These are phyloP conservation scores for Agaricus blazei DNA, from an alignment of 768 basidiomycete genomes.

Conservation along the genomic window DNA sequence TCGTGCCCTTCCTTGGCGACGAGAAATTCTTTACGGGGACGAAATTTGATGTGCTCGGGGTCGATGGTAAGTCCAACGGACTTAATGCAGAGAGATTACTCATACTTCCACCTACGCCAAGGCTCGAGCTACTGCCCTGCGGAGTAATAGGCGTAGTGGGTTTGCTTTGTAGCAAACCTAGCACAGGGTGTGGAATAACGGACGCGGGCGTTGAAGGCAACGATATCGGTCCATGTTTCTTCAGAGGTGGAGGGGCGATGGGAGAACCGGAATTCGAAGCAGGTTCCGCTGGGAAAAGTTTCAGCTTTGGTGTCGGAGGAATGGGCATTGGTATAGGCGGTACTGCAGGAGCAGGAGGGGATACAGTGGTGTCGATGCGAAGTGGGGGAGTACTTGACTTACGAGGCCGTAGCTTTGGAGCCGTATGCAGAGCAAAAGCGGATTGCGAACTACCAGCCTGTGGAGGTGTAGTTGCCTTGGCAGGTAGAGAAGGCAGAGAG, in stretches of 20 bases:
- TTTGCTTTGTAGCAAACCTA: slow-evolving; percentile 25
- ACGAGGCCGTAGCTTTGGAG: slow-evolving; percentile 10
- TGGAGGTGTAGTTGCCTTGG: background rate
- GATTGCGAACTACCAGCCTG: background rate
- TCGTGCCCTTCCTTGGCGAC: slow-evolving; percentile 17
- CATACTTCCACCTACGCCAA: background rate
- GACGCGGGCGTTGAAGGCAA: slow-evolving; percentile 41
- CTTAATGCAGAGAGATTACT: slow-evolving; percentile 31
- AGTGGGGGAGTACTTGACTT: slow-evolving; percentile 24
- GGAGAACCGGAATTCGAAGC: slow-evolving; percentile 20
- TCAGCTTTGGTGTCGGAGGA: slow-evolving; percentile 9
- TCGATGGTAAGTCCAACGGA: slow-evolving; percentile 34
- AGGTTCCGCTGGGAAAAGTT: background rate
- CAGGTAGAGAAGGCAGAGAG: background rate
- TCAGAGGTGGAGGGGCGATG: slow-evolving; percentile 31
- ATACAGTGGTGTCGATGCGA: slow-evolving; percentile 28
- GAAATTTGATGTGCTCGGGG: slow-evolving; percentile 22
- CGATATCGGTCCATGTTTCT: slow-evolving; percentile 37
- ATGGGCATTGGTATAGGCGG: slow-evolving; percentile 15
- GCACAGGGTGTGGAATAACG: slow-evolving; percentile 25
- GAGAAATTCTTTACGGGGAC: slow-evolving; percentile 20
- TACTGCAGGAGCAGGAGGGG: background rate
- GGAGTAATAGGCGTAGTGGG: slow-evolving; percentile 14
- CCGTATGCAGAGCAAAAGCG: background rate
- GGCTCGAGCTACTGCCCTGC: slow-evolving; percentile 1